Evolutionary conservation across 163 green algal genomes (phyloP), one percentile per base, ranked within the genome.

Genomic region (Scenedesmus sp.): DNA sequence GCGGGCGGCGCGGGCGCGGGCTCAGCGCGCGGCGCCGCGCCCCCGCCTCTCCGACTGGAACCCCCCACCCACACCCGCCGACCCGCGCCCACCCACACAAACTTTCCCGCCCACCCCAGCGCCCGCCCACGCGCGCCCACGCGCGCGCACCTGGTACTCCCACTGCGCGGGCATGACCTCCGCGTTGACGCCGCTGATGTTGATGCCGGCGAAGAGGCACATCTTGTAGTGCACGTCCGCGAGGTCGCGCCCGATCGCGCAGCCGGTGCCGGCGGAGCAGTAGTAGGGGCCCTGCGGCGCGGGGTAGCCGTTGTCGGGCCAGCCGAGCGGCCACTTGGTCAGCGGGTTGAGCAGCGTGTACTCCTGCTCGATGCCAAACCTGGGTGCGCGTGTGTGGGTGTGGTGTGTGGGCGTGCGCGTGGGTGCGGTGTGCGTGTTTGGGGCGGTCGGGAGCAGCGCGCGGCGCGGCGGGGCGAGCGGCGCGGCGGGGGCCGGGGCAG

Each of bases 91-190:
- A n/a, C n/a, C n/a, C n/a, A n/a, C n/a, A n/a, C n/a, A n/a, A n/a
- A n/a, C n/a, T n/a, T n/a, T 26, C 22, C 10, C 7, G 50, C 50
- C 14, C 50, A 13, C 14, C 50, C n/a, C 18, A 58, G 50, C 50
- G 24, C 18, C n/a, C 10, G 7, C 26, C 24, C 56, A 22, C 7
- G 28, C 56, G 34, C 34, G 56, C 56, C 13, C 56, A 36, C 13
- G 56, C 56, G 22, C 39, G 22, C 67, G 34, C 44, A 97, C 92
- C 89, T 99, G 96, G 91, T 96, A 99, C 90, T 99, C 96, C 96
- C 96, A 99, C 86, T 99, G 96, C 2, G 90, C 88, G 31, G 96
- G 96, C 93, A 99, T 98, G 56, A 99, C 96, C 91, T 99, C 95
- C 0, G 88, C 93, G 81, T 99, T 99, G 42, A 97, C 85, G 65